phyloP scores from a whole-genome alignment of 2,329 filamentous ascomycete species.

The Penicillium sp. region DNA sequence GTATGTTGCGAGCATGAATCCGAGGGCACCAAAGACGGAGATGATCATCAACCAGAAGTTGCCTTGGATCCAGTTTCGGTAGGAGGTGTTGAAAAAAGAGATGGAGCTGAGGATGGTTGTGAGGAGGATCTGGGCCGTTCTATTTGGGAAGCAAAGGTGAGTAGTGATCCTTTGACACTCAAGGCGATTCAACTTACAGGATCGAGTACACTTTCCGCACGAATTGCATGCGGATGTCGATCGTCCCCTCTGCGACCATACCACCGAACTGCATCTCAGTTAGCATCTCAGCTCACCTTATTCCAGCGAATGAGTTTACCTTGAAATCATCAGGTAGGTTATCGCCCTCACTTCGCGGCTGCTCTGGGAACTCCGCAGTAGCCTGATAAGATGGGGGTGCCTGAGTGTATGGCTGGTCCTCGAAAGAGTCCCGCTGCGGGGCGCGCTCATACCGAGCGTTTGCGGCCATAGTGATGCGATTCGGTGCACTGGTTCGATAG shows the following conservation, averaged over 20 bases:
- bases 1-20: slow-evolving; percentile 79
- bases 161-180: no score
- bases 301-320: slow-evolving; percentile 41
- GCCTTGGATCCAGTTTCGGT: slow-evolving; percentile 79
- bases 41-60: slow-evolving; percentile 80
- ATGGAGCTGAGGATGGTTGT: slow-evolving; percentile 75
- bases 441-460: slow-evolving; percentile 78
- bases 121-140: slow-evolving; percentile 81
- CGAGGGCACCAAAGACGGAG: slow-evolving; percentile 77
- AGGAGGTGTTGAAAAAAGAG: slow-evolving; percentile 74
- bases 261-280: slow-evolving; percentile 67
- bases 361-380: slow-evolving; percentile 46
- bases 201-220: slow-evolving; percentile 97
- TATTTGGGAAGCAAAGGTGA: no score
- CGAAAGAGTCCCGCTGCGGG: slow-evolving; percentile 79
- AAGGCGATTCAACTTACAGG: slow-evolving; percentile 51
- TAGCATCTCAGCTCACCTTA: slow-evolving; percentile 6
- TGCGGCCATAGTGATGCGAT: slow-evolving; percentile 54
- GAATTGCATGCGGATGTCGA: slow-evolving; percentile 96
- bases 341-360: slow-evolving; percentile 72
- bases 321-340: slow-evolving; percentile 98
- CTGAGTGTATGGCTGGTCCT: slow-evolving; percentile 63
- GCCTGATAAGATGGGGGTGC: slow-evolving; percentile 76
- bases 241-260: slow-evolving; percentile 83
- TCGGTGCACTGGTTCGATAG: neutral